These are phyloP conservation scores for Colletotrichum melonis DNA, from an alignment of 2,329 filamentous ascomycete genomes.

Conservation along the genomic window DNA sequence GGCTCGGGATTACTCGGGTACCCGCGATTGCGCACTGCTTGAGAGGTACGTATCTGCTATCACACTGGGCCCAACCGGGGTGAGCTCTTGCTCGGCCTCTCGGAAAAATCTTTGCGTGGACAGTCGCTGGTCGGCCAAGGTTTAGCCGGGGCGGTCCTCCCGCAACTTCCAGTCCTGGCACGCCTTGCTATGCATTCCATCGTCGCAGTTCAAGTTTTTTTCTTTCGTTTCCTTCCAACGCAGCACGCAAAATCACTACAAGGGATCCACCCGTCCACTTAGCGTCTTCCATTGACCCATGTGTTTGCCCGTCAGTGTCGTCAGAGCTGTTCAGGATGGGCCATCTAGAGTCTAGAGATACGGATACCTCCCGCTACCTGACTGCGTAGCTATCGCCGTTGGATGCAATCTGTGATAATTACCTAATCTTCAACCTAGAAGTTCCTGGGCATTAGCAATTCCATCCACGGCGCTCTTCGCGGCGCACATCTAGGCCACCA, in stretches of 20 bases:
- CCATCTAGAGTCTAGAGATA: background rate
- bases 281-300: constrained; percentile 33
- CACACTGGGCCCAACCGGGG: background rate
- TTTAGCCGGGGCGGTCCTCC: constrained; percentile 22
- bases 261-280: constrained; percentile 24
- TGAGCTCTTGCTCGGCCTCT: constrained; percentile 8
- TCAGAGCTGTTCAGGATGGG: constrained; percentile 4
- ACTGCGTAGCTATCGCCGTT: background rate
- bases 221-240: background rate
- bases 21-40: constrained; percentile 11
- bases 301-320: constrained; percentile 16
- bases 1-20: constrained; percentile 38
- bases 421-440: background rate
- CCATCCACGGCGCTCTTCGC: no score
- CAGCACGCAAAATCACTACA: background rate
- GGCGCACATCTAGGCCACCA: background rate
- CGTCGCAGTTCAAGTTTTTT: constrained; percentile 8
- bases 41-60: background rate
- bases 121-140: constrained; percentile 21
- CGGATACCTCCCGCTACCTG: background rate
- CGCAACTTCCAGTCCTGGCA: background rate
- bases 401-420: constrained; percentile 6
- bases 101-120: constrained; percentile 25
- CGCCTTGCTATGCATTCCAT: no score
- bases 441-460: background rate